Conservation (phyloP, 164 flowering plant species). For the Buxus sempervirens region DNA sequence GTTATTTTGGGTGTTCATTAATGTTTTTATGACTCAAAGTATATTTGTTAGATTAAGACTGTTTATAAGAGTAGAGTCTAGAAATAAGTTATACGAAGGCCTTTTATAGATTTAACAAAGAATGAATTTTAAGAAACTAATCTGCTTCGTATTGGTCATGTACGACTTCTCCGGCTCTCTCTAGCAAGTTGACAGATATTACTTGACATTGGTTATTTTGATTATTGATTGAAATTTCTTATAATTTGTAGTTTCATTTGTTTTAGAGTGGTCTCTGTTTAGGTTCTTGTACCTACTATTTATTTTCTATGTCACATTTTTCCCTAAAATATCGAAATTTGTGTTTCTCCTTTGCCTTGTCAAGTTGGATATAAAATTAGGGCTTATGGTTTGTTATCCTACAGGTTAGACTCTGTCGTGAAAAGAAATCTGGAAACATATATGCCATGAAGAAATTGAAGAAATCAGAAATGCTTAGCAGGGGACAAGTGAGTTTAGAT, state of each 20-base stretch:
- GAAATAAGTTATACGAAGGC: too few relatives aligned
- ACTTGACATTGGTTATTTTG: not conserved
- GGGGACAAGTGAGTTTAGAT: conserved; percentile 78
- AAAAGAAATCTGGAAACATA: conserved; percentile 71
- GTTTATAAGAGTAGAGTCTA: too few relatives aligned
- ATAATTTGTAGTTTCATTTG: not conserved
- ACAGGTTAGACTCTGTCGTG: conserved; percentile 87
- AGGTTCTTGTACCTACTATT: not conserved
- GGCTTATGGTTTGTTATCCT: conserved; percentile 18
- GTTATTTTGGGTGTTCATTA: too few relatives aligned
- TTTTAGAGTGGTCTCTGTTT: not conserved
- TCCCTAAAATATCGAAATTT: too few relatives aligned
- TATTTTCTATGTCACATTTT: not conserved
- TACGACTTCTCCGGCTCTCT: not conserved
- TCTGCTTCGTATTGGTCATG: not conserved
- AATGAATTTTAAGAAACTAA: too few relatives aligned
- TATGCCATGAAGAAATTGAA: conserved; percentile 97
- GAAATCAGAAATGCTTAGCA: conserved; percentile 92
- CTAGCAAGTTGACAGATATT: not conserved
- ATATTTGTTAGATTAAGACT: too few relatives aligned
- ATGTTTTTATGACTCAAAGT: too few relatives aligned
- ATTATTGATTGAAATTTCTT: not conserved
- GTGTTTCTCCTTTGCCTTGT: not conserved
- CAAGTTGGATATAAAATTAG: not conserved
- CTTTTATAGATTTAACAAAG: too few relatives aligned